phyloP scores from a whole-genome alignment of 805 yeast genomes.

The Zygoascus ofunaensis region DNA sequence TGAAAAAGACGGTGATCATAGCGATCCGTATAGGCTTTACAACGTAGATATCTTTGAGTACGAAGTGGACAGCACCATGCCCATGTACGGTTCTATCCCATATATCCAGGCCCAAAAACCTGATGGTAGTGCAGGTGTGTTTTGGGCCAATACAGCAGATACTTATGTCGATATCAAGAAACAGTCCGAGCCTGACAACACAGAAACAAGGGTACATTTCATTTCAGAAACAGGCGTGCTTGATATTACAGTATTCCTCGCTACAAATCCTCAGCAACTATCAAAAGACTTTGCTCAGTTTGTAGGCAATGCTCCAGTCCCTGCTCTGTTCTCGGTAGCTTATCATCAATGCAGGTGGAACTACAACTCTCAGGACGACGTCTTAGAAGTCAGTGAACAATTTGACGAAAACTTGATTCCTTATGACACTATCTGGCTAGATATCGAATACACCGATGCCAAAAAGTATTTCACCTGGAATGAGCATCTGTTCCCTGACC shows the following conservation, averaged over 20 bases:
- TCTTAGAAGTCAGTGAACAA: conserved; percentile 54
- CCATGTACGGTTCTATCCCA: conserved; percentile 96
- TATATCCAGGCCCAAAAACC: conserved; percentile 63
- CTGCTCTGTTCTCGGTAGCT: conserved; percentile 71
- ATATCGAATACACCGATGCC: conserved; percentile 80
- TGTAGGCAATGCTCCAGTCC: conserved; percentile 67
- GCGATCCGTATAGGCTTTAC: conserved; percentile 76
- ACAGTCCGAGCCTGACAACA: conserved; percentile 11
- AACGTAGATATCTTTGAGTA: conserved; percentile 96
- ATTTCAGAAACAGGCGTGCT: conserved; percentile 82
- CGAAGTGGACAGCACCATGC: conserved; percentile 67
- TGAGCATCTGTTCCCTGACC: conserved; percentile 60
- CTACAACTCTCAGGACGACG: conserved; percentile 81
- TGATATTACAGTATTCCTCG: conserved; percentile 65
- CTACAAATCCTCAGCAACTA: conserved; percentile 45
- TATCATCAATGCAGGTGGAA: conserved; percentile 98
- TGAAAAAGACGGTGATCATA: conserved; percentile 21
- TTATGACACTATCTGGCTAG: conserved; percentile 89
- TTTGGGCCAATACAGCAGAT: conserved; percentile 92
- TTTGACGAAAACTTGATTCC: conserved; percentile 75
- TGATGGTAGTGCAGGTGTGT: conserved; percentile 57
- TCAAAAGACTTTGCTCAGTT: conserved; percentile 53
- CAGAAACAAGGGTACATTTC: conserved; percentile 63
- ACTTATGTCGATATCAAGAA: conserved; percentile 69
- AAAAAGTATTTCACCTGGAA: conserved; percentile 94